A percentile compares a stretch with the other conserved stretches of the same genome.
These are phyloP conservation scores for Leccinum disarticulatum DNA, from an alignment of 768 basidiomycete genomes.

Conservation along the genomic window DNA sequence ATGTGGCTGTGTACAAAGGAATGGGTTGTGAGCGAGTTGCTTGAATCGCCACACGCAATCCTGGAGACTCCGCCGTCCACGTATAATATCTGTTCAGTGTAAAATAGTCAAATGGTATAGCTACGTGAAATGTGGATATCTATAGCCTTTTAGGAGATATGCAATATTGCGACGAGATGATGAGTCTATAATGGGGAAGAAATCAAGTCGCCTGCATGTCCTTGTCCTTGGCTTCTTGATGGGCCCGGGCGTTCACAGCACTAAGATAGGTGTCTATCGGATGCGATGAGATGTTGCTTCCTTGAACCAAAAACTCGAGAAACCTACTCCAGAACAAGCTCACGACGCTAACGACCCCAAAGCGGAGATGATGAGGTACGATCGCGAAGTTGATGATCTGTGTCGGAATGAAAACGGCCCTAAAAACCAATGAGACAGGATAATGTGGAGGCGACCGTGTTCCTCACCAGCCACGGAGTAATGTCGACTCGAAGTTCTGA, in stretches of 20 bases:
- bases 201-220: background rate
- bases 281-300: background rate
- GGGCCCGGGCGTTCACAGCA: slow-evolving; percentile 44
- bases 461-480: slow-evolving; percentile 72
- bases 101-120: slow-evolving; percentile 2
- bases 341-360: slow-evolving; percentile 72
- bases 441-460: background rate
- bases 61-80: background rate
- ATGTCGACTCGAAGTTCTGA: slow-evolving; percentile 69
- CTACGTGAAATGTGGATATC: slow-evolving; percentile 12
- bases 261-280: slow-evolving; percentile 63
- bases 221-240: slow-evolving; percentile 2
- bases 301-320: background rate
- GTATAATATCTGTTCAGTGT: background rate
- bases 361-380: slow-evolving; percentile 74
- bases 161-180: background rate
- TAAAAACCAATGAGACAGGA: slow-evolving; percentile 18
- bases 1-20: background rate
- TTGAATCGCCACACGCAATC: no score
- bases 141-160: slow-evolving; percentile 14
- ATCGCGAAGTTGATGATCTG: slow-evolving; percentile 79
- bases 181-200: background rate
- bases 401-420: slow-evolving; percentile 74
- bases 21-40: no score
- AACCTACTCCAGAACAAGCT: slow-evolving; percentile 81